These are phyloP conservation scores for Amanita exitialis DNA, from an alignment of 768 basidiomycete species.

Conservation along the genomic window DNA sequence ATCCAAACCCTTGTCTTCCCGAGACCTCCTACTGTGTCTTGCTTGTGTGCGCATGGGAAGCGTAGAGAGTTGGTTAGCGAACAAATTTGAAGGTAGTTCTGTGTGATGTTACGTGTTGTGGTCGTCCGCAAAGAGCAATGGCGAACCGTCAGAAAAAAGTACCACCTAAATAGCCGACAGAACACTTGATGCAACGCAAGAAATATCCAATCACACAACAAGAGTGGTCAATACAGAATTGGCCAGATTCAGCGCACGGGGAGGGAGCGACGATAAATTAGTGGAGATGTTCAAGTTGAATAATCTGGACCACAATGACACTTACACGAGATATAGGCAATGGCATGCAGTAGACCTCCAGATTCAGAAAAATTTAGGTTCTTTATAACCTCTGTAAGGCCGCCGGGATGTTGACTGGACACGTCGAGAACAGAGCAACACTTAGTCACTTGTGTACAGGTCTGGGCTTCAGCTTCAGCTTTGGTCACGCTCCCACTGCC, in stretches of 20 bases:
- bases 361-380: background rate
- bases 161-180: conserved; percentile 4
- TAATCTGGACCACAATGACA: background rate
- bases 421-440: background rate
- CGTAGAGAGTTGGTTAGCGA: conserved; percentile 13
- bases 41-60: conserved; percentile 32
- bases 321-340: background rate
- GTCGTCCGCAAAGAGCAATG: conserved; percentile 21
- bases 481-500: background rate
- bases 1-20: conserved; percentile 38
- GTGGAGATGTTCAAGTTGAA: background rate
- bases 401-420: background rate
- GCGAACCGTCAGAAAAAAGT: conserved; percentile 15
- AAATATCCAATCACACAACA: conserved; percentile 4
- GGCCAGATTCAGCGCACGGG: background rate
- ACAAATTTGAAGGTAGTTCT: conserved; percentile 10
- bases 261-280: background rate
- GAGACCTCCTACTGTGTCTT: conserved; percentile 40
- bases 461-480: background rate
- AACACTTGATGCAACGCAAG: background rate
- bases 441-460: background rate
- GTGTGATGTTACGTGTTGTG: conserved; percentile 24
- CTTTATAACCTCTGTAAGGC: background rate
- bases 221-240: conserved; percentile 7
- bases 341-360: background rate